Evolutionary conservation across 257 asterid species (phyloP).

Genomic region (Ballota nigra): DNA sequence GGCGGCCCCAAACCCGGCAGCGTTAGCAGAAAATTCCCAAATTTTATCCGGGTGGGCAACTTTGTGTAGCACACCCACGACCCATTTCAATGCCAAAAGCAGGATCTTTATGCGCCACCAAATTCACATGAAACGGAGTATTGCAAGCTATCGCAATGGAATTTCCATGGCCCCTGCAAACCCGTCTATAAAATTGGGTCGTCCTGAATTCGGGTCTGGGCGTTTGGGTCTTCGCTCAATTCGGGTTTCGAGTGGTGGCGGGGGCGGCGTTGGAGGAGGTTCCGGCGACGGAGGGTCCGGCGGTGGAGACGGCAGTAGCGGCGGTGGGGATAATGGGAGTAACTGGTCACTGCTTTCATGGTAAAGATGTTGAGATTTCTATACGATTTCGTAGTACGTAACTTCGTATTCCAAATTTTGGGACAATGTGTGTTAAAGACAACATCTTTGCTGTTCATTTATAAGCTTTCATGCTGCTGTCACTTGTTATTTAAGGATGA

Average conservation of each 20-base stretch:
- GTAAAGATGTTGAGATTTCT: conserved; percentile 32
- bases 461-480: background rate
- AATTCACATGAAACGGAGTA: conserved; percentile 10
- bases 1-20: conserved; percentile 41
- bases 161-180: conserved; percentile 30
- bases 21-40: conserved; percentile 27
- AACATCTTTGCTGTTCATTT: background rate
- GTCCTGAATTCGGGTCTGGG: conserved; percentile 22
- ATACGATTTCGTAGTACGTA: background rate
- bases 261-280: conserved; percentile 55
- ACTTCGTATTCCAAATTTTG: background rate
- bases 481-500: background rate
- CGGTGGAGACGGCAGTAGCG: conserved; percentile 40
- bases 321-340: conserved; percentile 37
- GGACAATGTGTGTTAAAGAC: background rate
- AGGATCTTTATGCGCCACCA: conserved; percentile 29
- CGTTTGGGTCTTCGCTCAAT: conserved; percentile 31
- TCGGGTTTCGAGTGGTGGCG: conserved; percentile 52
- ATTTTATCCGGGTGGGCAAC: conserved; percentile 21
- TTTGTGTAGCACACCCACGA: conserved; percentile 24
- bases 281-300: conserved; percentile 51
- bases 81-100: conserved; percentile 23
- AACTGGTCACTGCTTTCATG: conserved; percentile 67
- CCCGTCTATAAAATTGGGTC: conserved; percentile 30
- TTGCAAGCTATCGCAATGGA: conserved; percentile 22